Evolutionary conservation across 495 filamentous ascomycete genomes (phyloP), one percentile per base, ranked within the genome.

Genomic region (Bacidia gigantensis): DNA sequence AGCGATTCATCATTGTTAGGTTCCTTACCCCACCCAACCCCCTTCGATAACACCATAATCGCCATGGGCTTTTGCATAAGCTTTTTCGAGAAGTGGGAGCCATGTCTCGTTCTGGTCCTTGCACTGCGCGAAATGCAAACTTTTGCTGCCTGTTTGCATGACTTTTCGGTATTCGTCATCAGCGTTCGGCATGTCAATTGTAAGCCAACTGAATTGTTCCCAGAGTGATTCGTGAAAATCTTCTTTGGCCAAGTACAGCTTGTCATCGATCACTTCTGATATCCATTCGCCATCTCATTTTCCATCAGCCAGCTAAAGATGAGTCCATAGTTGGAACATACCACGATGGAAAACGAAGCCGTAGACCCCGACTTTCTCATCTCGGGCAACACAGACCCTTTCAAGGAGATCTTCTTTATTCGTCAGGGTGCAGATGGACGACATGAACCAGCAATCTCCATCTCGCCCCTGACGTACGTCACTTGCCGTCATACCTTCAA

Each of bases 361-460:
- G 60, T 96, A 95, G 17, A 94, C 87, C 3, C 89, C 89, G 22
- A 92, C 79, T 42, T 76, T 70, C 62, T 89, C 80, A 61, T 95
- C 76, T 17, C 77, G 71, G 11, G 77, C 82, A 20, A 95, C 86
- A 60, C 89, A 95, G 11, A 95, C 74, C 48, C 73, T 77, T 58
- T 87, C 78, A 49, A 95, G 85, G 55, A 95, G 67, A 0, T 76
- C 81, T 23, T 78, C 66, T 64, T 87, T 87, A 60, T 87, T 89
- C 24, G 78, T 81, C 54, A 94, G 74, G 1, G 86, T 89, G 51
- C 81, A 86, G 46, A 95, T 63, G 5, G 86, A 88, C 20, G 87
- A 82, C 73, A 95, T 78, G 49, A 94, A 73, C 87, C 87, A 95
- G 64, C 89, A 95, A 62, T 95, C 86, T 0, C 89, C 89, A 58